phyloP scores from a whole-genome alignment of 2,329 filamentous ascomycete species.

The Teratosphaeria gauchensis region DNA sequence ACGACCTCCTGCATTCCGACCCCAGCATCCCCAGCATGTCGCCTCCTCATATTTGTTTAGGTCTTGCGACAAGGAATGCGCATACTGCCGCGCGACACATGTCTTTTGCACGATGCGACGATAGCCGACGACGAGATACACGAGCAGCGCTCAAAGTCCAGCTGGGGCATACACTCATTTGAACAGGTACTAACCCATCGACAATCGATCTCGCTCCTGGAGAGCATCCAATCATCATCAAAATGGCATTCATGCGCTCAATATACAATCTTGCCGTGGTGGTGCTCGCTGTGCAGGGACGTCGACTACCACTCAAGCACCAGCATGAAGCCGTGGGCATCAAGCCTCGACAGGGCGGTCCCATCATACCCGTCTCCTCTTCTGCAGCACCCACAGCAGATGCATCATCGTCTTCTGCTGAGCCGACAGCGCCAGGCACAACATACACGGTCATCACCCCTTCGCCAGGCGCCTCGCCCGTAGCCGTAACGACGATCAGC shows the following conservation, averaged over 20 bases:
- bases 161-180: not conserved
- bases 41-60: conserved; percentile 23
- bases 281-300: conserved; percentile 10
- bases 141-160: not conserved
- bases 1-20: conserved; percentile 17
- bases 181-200: not conserved
- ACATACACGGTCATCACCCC: conserved; percentile 26
- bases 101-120: conserved; percentile 6
- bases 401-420: conserved; percentile 11
- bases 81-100: not conserved
- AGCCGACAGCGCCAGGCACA: conserved; percentile 17
- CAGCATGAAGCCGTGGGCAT: conserved; percentile 23
- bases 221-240: not conserved
- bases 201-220: not conserved
- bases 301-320: conserved; percentile 10
- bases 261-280: conserved; percentile 8
- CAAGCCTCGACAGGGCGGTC: conserved; percentile 15
- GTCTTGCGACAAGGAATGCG: conserved; percentile 19
- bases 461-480: conserved; percentile 32
- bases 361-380: conserved; percentile 9
- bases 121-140: conserved; percentile 1
- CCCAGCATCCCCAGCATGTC: conserved; percentile 5
- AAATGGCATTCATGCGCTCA: conserved; percentile 14
- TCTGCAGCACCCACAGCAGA: conserved; percentile 6
- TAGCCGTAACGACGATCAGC: conserved; percentile 33